Conservation (phyloP, 2,329 filamentous ascomycete genomes). For the Scedosporium aurantiacum region DNA sequence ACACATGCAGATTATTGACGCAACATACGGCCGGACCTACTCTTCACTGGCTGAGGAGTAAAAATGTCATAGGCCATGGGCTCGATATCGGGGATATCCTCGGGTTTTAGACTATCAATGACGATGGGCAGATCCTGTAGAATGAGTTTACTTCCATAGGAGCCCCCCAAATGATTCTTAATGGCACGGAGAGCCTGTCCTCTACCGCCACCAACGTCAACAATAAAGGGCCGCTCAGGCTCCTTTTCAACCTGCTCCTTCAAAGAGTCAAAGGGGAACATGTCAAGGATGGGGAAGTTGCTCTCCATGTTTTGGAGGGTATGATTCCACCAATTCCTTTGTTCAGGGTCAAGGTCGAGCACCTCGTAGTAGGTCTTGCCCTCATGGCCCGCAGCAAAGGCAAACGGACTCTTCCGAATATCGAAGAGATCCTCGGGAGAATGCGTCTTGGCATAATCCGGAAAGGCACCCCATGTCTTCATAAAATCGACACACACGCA, state of each 20-base stretch:
- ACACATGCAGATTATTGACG: conserved; percentile 13
- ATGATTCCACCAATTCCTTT: conserved; percentile 18
- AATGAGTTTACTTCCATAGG: conserved; percentile 17
- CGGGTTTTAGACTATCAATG: conserved; percentile 16
- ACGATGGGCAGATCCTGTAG: conserved; percentile 24
- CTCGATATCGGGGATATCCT: conserved; percentile 16
- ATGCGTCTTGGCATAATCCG: conserved; percentile 18
- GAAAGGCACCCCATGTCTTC: conserved; percentile 12
- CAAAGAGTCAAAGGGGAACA: conserved; percentile 19
- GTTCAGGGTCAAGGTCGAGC: conserved; percentile 14
- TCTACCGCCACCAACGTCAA: conserved; percentile 18
- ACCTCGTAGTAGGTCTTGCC: conserved; percentile 22
- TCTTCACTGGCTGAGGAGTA: conserved; percentile 16
- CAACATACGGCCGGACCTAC: conserved; percentile 11
- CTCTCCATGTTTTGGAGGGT: conserved; percentile 17
- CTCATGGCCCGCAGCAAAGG: conserved; percentile 17
- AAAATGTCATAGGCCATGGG: conserved; percentile 17
- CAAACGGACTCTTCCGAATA: conserved; percentile 18
- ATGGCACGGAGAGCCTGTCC: conserved; percentile 18
- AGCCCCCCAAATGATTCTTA: conserved; percentile 14
- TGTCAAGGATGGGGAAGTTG: conserved; percentile 19
- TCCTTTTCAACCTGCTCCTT: conserved; percentile 16
- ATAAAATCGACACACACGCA: conserved; percentile 21
- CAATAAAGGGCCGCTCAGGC: conserved; percentile 17
- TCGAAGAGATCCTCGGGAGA: conserved; percentile 17